A percentile compares a stretch with the other conserved stretches of the same genome.
phyloP scores from a whole-genome alignment of 352 stramenopile genomes.

The Aphanomyces stellatus region DNA sequence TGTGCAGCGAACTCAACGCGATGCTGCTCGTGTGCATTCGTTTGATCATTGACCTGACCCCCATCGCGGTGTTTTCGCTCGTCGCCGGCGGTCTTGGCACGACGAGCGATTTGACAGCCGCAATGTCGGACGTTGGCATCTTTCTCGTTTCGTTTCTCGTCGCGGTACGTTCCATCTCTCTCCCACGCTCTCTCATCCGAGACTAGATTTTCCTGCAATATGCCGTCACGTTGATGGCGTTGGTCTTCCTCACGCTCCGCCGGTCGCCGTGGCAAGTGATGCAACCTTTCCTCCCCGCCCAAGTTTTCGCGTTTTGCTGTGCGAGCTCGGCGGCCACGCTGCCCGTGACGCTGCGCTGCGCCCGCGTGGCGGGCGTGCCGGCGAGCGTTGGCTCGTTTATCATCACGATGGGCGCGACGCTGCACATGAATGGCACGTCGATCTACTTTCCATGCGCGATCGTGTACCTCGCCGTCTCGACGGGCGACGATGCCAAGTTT shows the following conservation, averaged over 20 bases:
- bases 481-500: constrained; percentile 29
- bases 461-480: constrained; percentile 55
- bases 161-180: neutral
- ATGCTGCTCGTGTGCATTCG: constrained; percentile 61
- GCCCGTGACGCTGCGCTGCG: constrained; percentile 54
- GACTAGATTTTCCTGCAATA: constrained; percentile 30
- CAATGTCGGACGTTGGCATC: constrained; percentile 42
- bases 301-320: constrained; percentile 53
- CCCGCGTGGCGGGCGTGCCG: constrained; percentile 49
- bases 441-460: constrained; percentile 63
- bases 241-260: constrained; percentile 43
- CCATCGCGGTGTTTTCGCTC: constrained; percentile 56
- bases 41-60: constrained; percentile 56
- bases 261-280: constrained; percentile 34
- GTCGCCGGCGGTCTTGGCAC: constrained; percentile 50
- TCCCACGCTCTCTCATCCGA: neutral
- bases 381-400: constrained; percentile 57
- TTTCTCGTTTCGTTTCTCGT: constrained; percentile 32
- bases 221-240: constrained; percentile 40
- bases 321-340: constrained; percentile 59
- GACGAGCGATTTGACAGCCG: constrained; percentile 34
- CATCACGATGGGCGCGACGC: constrained; percentile 53
- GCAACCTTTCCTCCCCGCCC: constrained; percentile 55
- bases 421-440: constrained; percentile 71
- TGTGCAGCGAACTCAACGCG: constrained; percentile 33